Conservation (phyloP, 2,329 filamentous ascomycete genomes). For the Sphaerostilbella broomeana region DNA sequence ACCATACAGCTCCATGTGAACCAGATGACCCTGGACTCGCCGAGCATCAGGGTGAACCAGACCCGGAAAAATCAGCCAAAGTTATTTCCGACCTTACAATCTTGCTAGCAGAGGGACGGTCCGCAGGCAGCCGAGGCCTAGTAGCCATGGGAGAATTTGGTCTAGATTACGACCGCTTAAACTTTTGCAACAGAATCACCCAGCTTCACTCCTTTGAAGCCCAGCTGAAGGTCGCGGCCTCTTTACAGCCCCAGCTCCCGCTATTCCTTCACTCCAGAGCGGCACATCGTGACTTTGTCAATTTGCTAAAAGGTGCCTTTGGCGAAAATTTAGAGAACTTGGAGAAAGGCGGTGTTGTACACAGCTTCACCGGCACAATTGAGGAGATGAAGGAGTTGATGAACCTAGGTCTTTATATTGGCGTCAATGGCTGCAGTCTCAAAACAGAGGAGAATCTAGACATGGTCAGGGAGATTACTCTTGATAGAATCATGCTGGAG, state of each 20-base stretch:
- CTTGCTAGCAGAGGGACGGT: conserved; percentile 55
- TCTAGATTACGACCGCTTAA: conserved; percentile 89
- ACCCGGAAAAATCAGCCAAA: conserved; percentile 36
- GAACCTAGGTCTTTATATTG: conserved; percentile 76
- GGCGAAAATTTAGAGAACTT: conserved; percentile 56
- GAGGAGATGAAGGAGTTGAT: conserved; percentile 80
- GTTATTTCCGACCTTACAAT: conserved; percentile 55
- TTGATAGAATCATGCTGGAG: conserved; percentile 84
- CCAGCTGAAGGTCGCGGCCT: conserved; percentile 72
- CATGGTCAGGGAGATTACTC: conserved; percentile 71
- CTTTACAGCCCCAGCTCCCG: conserved; percentile 64
- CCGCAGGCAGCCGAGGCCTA: conserved; percentile 36
- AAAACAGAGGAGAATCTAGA: conserved; percentile 88
- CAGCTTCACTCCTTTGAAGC: conserved; percentile 80
- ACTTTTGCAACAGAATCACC: conserved; percentile 68
- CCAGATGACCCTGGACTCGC: conserved; percentile 42
- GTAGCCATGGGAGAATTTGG: conserved; percentile 93
- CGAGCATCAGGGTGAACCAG: conserved; percentile 42
- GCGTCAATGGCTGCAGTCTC: conserved; percentile 94
- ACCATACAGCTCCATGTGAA: conserved; percentile 44
- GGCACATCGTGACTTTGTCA: conserved; percentile 77
- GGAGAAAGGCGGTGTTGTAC: conserved; percentile 74
- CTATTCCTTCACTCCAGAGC: conserved; percentile 90
- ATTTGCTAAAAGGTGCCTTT: conserved; percentile 55
- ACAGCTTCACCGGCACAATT: conserved; percentile 85